These are phyloP conservation scores for Aureobasidium sp. DNA, from an alignment of 2,329 filamentous ascomycete genomes.

Conservation along the genomic window DNA sequence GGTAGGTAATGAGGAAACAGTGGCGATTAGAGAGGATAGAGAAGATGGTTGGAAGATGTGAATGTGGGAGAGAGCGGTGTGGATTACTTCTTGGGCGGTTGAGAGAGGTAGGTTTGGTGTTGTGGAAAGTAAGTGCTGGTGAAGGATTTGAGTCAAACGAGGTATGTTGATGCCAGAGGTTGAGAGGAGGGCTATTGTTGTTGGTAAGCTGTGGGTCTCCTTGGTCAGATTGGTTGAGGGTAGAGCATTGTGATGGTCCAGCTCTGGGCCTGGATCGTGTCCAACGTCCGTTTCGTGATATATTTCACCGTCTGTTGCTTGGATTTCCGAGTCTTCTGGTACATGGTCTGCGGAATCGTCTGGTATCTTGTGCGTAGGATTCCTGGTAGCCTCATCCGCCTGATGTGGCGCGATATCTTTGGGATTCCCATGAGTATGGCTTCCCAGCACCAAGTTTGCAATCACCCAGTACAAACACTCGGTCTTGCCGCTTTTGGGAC, in stretches of 20 bases:
- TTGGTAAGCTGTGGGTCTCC: slow-evolving; percentile 29
- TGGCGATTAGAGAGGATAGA: slow-evolving; percentile 40
- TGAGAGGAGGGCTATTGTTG: slow-evolving; percentile 48
- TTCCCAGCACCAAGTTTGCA: slow-evolving; percentile 38
- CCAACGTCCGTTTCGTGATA: too few species aligned
- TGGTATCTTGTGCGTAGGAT: too few species aligned
- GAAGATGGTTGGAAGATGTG: slow-evolving; percentile 51
- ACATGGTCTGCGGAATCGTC: too few species aligned
- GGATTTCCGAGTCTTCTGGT: too few species aligned
- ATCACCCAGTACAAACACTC: slow-evolving; percentile 50
- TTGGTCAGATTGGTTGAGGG: neutral
- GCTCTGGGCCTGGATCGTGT: too few species aligned
- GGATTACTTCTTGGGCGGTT: slow-evolving; percentile 21
- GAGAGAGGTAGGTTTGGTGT: neutral
- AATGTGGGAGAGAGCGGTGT: slow-evolving; percentile 42
- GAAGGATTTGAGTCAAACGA: slow-evolving; percentile 35
- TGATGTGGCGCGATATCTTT: too few species aligned
- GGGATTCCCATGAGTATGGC: neutral
- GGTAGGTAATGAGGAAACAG: slow-evolving; percentile 35
- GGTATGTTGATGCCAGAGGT: slow-evolving; percentile 38
- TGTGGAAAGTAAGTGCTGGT: neutral
- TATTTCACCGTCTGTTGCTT: too few species aligned
- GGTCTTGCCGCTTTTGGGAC: slow-evolving; percentile 47
- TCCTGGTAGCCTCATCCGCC: too few species aligned
- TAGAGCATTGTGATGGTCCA: neutral